Evolutionary conservation across 768 basidiomycete genomes (phyloP).

Genomic region (Kwoniella mangroviensis): DNA sequence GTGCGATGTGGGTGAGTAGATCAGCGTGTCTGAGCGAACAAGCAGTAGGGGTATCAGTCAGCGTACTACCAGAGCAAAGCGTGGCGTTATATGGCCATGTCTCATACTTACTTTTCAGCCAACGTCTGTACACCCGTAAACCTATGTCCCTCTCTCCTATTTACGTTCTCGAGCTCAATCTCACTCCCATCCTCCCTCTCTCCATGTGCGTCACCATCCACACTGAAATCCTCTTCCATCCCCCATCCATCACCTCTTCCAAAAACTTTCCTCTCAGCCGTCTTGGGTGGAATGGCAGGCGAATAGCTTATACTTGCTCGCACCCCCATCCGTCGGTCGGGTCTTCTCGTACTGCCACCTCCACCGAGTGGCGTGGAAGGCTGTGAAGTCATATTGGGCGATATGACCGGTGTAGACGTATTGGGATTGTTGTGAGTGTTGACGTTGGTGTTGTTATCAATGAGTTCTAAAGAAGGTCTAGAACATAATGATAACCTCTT

Average conservation of each 20-base stretch:
- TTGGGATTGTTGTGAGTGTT: background rate
- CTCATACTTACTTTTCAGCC: constrained; percentile 41
- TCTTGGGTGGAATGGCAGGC: constrained; percentile 21
- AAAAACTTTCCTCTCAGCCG: constrained; percentile 9
- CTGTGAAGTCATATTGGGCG: background rate
- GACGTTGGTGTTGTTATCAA: background rate
- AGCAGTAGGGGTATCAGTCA: background rate
- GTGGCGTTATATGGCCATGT: too few relatives aligned
- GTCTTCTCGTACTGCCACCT: background rate
- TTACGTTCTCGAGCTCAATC: constrained; percentile 8
- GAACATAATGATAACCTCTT: constrained; percentile 34
- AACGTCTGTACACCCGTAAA: constrained; percentile 26
- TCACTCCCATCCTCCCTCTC: background rate
- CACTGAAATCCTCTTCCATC: constrained; percentile 9
- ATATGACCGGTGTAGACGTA: background rate
- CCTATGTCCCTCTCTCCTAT: background rate
- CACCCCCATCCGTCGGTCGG: constrained; percentile 19
- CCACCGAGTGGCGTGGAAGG: background rate
- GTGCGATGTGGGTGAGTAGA: constrained; percentile 45
- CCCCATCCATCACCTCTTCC: constrained; percentile 18
- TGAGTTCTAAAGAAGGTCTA: background rate
- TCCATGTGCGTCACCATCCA: constrained; percentile 1
- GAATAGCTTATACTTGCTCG: constrained; percentile 44
- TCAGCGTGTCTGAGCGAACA: constrained; percentile 43
- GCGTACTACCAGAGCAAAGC: too few relatives aligned